Evolutionary conservation across 495 filamentous ascomycete species (phyloP).

Genomic region (Tuber indicum): DNA sequence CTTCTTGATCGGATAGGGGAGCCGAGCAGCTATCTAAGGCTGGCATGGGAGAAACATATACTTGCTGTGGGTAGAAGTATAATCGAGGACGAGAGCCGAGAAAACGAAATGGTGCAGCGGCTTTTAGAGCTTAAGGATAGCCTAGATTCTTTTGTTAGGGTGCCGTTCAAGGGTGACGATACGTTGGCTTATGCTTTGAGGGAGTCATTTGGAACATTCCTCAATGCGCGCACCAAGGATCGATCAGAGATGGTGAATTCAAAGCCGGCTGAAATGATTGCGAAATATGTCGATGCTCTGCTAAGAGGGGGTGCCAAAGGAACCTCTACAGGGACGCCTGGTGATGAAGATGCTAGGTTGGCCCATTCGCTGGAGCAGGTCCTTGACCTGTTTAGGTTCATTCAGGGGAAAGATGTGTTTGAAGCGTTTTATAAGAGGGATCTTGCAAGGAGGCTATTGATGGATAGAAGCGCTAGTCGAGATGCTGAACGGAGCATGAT

Average conservation of each 20-base stretch:
- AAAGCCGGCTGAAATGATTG: conserved; percentile 97
- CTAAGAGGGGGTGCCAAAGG: conserved; percentile 80
- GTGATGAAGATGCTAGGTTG: conserved; percentile 84
- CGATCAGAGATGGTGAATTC: conserved; percentile 73
- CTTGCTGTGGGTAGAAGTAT: conserved; percentile 66
- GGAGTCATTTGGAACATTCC: conserved; percentile 78
- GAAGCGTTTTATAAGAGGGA: conserved; percentile 99
- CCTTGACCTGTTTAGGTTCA: conserved; percentile 89
- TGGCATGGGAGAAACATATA: conserved; percentile 73
- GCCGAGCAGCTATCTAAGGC: conserved; percentile 58
- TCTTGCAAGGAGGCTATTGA: conserved; percentile 76
- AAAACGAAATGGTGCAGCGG: conserved; percentile 78
- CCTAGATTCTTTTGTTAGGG: conserved; percentile 64
- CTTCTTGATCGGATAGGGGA: conserved; percentile 60
- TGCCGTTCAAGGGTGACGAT: conserved; percentile 68
- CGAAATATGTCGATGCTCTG: conserved; percentile 88
- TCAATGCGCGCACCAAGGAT: conserved; percentile 70
- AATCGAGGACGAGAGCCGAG: conserved; percentile 68
- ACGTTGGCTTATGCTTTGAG: conserved; percentile 67
- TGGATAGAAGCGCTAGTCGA: conserved; percentile 83
- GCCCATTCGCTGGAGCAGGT: conserved; percentile 84
- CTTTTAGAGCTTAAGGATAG: conserved; percentile 75
- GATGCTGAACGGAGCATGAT: conserved; percentile 97
- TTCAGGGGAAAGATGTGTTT: conserved; percentile 95
- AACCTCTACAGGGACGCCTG: conserved; percentile 45